Evolutionary conservation across 768 basidiomycete genomes (phyloP), one percentile per base, ranked within the genome.

Genomic region (Collybia nuda): DNA sequence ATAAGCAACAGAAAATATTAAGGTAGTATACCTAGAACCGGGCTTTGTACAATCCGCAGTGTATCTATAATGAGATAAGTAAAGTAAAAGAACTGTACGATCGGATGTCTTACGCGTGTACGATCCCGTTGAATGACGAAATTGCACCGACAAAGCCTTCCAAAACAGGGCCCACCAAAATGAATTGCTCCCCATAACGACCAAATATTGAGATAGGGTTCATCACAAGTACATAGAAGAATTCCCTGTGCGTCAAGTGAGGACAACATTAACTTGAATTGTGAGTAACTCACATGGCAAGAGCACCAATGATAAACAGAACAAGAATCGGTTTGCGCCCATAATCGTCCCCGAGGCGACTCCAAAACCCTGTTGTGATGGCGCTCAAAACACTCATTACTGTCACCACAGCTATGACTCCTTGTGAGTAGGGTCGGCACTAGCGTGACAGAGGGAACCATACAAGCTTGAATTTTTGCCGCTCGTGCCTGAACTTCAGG

Each of bases 361-460:
- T 90, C 93, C 93, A 97, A 71, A 86, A 89, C 0, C 88, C 90
- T 0, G 91, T 91, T 3, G 88, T 90, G 41, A 91, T 69, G 1
- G 90, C 90, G 45, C 89, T 88, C 36, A 97, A 74, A 6, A 81
- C 62, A 45, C 90, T 92, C 84, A 89, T 88, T 7, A 78, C 78
- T 9, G 88, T 84, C 2, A 85, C 85, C 66, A 95, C 82, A 44
- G 82, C 79, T 79, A 47, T 17, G 17, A 45, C 28, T 9, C 12
- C 21, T 37, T 28, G 47, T 42, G n/a, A 40, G 40, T 40, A 48
- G n/a, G 24, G 41, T 52, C 18, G 45, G 38, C 47, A 15, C 39
- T 14, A 42, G 24, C 0, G 46, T 11, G 40, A 21, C 28, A 19
- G 15, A 18, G 24, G 24, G 11, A 24, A 40, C 61, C 73, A 9